These are phyloP conservation scores for Angomonas desouzai DNA, from an alignment of 208 protist species.

Conservation along the genomic window DNA sequence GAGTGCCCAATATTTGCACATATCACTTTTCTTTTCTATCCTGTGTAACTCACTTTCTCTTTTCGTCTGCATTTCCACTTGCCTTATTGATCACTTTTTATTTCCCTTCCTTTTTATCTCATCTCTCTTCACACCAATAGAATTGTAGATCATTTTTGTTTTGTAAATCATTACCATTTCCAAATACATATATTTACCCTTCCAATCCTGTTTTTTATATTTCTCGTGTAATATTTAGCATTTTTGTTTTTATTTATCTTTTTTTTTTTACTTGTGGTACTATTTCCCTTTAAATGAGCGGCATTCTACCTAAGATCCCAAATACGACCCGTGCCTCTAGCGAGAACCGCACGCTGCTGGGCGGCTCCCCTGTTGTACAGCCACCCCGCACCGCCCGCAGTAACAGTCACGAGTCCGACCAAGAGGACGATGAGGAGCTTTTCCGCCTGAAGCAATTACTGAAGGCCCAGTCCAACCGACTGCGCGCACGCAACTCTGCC, in stretches of 20 bases:
- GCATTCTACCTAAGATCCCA: background rate
- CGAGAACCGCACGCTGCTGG: constrained; percentile 3
- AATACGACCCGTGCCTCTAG: constrained; percentile 7
- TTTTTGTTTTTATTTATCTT: constrained; percentile 3
- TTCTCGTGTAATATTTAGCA: background rate
- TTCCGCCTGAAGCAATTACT: constrained; percentile 42
- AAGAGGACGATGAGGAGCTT: constrained; percentile 38
- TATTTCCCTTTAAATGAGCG: constrained; percentile 8
- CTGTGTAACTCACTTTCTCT: background rate
- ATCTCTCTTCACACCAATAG: constrained; percentile 1
- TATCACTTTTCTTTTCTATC: background rate
- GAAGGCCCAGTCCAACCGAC: constrained; percentile 41
- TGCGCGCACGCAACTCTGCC: constrained; percentile 19
- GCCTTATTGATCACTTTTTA: too few relatives aligned
- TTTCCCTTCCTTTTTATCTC: constrained; percentile 11
- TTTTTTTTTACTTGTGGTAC: constrained; percentile 9
- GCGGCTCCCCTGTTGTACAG: background rate
- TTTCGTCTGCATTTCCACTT: background rate
- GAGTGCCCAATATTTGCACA: constrained; percentile 15
- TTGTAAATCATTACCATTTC: constrained; percentile 1
- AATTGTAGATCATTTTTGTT: constrained; percentile 4
- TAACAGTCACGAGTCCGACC: constrained; percentile 7
- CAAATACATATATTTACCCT: background rate
- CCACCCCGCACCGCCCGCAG: background rate
- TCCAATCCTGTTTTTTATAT: background rate